phyloP scores from a whole-genome alignment of 2,329 filamentous ascomycete genomes.

The Phaeosphaeria sp. region DNA sequence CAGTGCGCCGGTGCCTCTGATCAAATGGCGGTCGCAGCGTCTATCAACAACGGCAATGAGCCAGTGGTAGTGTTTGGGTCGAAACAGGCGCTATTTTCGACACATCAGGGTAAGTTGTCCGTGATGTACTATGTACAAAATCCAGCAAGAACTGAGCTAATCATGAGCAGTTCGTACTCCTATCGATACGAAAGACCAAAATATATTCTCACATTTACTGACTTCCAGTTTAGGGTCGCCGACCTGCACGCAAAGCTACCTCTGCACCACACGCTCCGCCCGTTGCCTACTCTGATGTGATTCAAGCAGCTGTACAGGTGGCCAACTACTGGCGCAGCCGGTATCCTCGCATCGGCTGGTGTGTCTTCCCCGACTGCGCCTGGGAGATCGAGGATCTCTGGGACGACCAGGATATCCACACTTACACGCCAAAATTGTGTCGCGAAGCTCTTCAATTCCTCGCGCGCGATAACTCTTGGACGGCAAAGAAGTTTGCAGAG shows the following conservation, averaged over 20 bases:
- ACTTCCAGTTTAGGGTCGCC: conserved; percentile 15
- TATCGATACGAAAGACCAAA: too few relatives aligned
- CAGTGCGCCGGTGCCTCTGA: conserved; percentile 4
- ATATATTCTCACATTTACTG: not conserved
- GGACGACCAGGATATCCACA: conserved; percentile 42
- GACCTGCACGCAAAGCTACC: conserved; percentile 16
- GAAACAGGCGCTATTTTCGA: conserved; percentile 37
- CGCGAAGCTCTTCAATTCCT: conserved; percentile 37
- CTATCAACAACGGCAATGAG: not conserved
- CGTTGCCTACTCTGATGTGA: conserved; percentile 30
- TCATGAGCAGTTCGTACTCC: not conserved
- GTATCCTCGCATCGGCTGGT: conserved; percentile 31
- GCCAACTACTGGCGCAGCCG: conserved; percentile 29
- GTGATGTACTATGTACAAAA: not conserved
- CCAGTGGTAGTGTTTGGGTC: not conserved
- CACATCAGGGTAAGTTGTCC: not conserved
- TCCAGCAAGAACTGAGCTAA: not conserved
- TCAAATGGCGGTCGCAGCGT: conserved; percentile 9
- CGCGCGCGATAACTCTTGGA: conserved; percentile 25
- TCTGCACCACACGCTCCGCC: conserved; percentile 21
- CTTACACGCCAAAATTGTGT: conserved; percentile 37
- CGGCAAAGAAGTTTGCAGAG: conserved; percentile 24
- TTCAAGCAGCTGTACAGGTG: conserved; percentile 21
- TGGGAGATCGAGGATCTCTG: conserved; percentile 43
- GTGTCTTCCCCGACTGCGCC: conserved; percentile 33